Evolutionary conservation across 331 rosid species (phyloP).

Genomic region (Rosa hybrid): DNA sequence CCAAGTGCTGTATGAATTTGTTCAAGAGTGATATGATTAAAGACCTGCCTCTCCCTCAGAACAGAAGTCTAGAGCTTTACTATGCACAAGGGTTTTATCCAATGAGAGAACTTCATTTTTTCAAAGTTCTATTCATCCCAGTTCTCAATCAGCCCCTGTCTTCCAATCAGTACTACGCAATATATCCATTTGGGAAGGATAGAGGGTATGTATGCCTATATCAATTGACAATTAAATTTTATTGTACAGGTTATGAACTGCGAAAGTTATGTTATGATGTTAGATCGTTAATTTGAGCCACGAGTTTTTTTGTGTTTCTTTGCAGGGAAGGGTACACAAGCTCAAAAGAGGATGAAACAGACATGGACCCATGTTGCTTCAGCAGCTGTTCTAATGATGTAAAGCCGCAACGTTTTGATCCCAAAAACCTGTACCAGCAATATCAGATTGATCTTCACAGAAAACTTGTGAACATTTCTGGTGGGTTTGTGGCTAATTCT

Average conservation of each 20-base stretch:
- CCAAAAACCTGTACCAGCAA: conserved; percentile 46
- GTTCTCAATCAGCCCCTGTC: conserved; percentile 56
- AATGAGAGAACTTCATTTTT: not conserved
- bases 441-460: conserved; percentile 38
- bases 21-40: conserved; percentile 16
- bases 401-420: conserved; percentile 45
- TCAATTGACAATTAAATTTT: not conserved
- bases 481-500: conserved; percentile 65
- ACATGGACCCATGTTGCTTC: conserved; percentile 44
- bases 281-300: not conserved
- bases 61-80: conserved; percentile 41
- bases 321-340: conserved; percentile 42
- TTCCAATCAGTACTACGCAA: conserved; percentile 54
- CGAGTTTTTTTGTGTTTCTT: not conserved
- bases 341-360: conserved; percentile 49
- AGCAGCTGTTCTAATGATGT: conserved; percentile 24
- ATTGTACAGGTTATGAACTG: not conserved
- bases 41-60: conserved; percentile 63
- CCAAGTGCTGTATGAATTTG: conserved; percentile 34
- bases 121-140: conserved; percentile 47
- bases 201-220: conserved; percentile 44
- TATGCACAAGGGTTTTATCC: conserved; percentile 1
- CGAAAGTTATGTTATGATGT: not conserved
- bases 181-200: conserved; percentile 39
- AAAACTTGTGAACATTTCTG: conserved; percentile 43